These are phyloP conservation scores for Arthroderma uncinatum DNA, from an alignment of 2,329 filamentous ascomycete species.

Conservation along the genomic window DNA sequence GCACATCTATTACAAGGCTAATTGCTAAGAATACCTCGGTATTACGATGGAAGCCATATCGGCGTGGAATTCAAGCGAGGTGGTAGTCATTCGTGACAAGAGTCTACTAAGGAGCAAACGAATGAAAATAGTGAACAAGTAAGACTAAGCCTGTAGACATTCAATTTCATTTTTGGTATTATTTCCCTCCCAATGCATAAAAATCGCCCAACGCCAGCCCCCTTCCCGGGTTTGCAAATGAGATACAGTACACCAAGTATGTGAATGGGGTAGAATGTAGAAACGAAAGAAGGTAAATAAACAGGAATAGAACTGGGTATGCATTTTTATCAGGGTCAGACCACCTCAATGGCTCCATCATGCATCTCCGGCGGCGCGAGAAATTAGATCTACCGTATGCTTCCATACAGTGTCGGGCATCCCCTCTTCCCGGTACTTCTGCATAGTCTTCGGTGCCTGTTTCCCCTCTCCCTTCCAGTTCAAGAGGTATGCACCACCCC, in stretches of 20 bases:
- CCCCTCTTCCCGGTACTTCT: neutral
- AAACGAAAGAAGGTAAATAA: neutral
- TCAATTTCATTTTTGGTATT: neutral
- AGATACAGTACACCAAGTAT: neutral
- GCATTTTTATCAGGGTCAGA: neutral
- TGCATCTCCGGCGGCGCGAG: neutral
- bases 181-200: neutral
- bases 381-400: neutral
- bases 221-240: neutral
- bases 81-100: too few species aligned
- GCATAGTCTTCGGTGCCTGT: neutral
- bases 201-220: neutral
- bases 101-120: too few species aligned
- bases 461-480: neutral
- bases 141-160: neutral
- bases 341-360: neutral
- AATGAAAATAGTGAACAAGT: too few species aligned
- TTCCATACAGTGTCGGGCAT: neutral
- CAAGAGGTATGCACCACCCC: neutral
- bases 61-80: too few species aligned
- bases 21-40: too few species aligned
- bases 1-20: too few species aligned
- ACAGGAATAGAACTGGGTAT: neutral
- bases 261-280: neutral
- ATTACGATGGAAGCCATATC: too few species aligned